Percentiles rank a stretch among this genome's conserved stretches.
These are phyloP conservation scores for Ulmus americana DNA, from an alignment of 331 rosid species.

Conservation along the genomic window DNA sequence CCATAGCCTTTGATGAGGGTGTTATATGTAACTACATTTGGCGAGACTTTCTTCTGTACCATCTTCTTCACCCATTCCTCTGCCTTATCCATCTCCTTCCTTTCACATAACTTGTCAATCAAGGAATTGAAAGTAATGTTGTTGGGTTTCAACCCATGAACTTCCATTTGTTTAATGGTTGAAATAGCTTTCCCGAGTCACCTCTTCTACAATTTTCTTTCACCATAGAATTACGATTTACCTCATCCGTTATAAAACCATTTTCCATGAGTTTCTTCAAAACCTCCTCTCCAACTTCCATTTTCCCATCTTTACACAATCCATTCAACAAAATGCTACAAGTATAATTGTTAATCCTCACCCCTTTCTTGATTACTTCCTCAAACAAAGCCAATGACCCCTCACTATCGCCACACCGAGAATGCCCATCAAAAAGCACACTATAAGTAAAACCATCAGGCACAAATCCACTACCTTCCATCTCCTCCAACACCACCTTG, in stretches of 20 bases:
- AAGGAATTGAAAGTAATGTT: slow-evolving; percentile 54
- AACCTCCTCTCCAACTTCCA: slow-evolving; percentile 55
- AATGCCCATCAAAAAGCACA: slow-evolving; percentile 43
- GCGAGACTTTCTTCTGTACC: slow-evolving; percentile 53
- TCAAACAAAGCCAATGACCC: slow-evolving; percentile 28
- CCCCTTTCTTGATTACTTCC: slow-evolving; percentile 32
- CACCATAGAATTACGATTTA: slow-evolving; percentile 48
- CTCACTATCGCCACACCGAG: slow-evolving; percentile 26
- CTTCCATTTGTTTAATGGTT: slow-evolving; percentile 47
- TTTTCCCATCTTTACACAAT: slow-evolving; percentile 55
- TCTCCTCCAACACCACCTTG: slow-evolving; percentile 50
- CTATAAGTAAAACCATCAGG: slow-evolving; percentile 50
- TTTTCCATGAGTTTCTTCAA: slow-evolving; percentile 39
- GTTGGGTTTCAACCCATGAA: slow-evolving; percentile 44
- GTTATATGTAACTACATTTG: slow-evolving; percentile 52
- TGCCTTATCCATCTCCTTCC: slow-evolving; percentile 47
- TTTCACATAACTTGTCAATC: slow-evolving; percentile 54
- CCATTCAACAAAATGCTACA: slow-evolving; percentile 52
- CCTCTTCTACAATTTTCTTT: slow-evolving; percentile 54
- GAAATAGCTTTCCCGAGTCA: slow-evolving; percentile 43
- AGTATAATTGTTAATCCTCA: slow-evolving; percentile 38
- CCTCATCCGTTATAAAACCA: slow-evolving; percentile 45
- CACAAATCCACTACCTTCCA: slow-evolving; percentile 44
- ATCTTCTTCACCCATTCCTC: slow-evolving; percentile 68
- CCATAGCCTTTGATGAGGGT: slow-evolving; percentile 61